These are phyloP conservation scores for Salix caprea DNA, from an alignment of 345 rosid genomes.

Conservation along the genomic window DNA sequence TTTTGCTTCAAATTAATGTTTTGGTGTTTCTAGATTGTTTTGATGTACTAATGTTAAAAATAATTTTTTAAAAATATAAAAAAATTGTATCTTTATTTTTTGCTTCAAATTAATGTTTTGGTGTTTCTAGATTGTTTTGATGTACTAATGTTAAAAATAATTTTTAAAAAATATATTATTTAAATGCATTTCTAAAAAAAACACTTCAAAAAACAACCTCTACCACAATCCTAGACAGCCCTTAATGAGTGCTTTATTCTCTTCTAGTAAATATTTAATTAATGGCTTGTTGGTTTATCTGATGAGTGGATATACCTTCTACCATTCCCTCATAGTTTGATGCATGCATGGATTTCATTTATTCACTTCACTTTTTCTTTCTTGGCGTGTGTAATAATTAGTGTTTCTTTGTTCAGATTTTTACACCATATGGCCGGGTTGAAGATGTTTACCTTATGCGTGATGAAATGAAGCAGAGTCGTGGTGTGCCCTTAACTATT, in stretches of 20 bases:
- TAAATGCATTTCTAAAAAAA: too few relatives aligned
- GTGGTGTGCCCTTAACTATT: conserved; percentile 50
- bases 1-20: too few relatives aligned
- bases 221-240: too few relatives aligned
- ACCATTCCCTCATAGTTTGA: neutral
- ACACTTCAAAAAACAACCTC: too few relatives aligned
- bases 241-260: neutral
- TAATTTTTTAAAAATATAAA: too few relatives aligned
- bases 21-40: too few relatives aligned
- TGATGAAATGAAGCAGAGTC: conserved; percentile 90
- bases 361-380: neutral
- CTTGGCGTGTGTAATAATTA: neutral
- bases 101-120: too few relatives aligned
- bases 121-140: too few relatives aligned
- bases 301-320: neutral
- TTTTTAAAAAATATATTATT: too few relatives aligned
- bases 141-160: too few relatives aligned
- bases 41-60: too few relatives aligned
- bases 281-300: neutral
- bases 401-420: conserved; percentile 49
- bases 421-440: conserved; percentile 74
- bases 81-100: too few relatives aligned
- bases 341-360: neutral
- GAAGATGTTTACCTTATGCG: conserved; percentile 99
- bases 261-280: neutral